Percentiles rank a stretch among this genome's conserved stretches.
Evolutionary conservation across 2,329 filamentous ascomycete species (phyloP).

Genomic region (Zelopaecilomyces penicillatus): DNA sequence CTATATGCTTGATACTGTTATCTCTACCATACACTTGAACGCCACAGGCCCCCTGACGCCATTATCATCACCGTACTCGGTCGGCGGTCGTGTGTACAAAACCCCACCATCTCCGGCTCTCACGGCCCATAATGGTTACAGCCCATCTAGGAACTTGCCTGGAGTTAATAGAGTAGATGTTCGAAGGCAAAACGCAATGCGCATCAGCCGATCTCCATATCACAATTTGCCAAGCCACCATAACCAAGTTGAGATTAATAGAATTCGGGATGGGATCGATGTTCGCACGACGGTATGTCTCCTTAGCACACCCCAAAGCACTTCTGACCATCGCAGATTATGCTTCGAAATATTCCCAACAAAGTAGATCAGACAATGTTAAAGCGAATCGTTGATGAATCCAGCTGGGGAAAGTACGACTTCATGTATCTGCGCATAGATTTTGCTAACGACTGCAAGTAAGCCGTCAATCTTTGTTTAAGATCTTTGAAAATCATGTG

Average conservation of each 20-base stretch:
- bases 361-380: constrained; percentile 71
- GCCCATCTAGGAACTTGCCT: constrained; percentile 30
- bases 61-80: constrained; percentile 22
- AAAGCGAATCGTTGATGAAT: constrained; percentile 70
- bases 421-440: constrained; percentile 94
- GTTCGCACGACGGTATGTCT: constrained; percentile 63
- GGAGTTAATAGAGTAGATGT: constrained; percentile 27
- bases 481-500: constrained; percentile 17
- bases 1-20: constrained; percentile 21
- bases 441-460: constrained; percentile 79
- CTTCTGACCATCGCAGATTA: constrained; percentile 50
- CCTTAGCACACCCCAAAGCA: not conserved
- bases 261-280: constrained; percentile 58
- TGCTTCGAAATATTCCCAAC: constrained; percentile 93
- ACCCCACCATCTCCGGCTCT: constrained; percentile 26
- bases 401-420: constrained; percentile 76
- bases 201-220: constrained; percentile 37
- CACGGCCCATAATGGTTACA: constrained; percentile 28
- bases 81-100: constrained; percentile 22
- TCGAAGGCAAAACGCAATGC: constrained; percentile 42
- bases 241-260: constrained; percentile 53
- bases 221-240: constrained; percentile 44
- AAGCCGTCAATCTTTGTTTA: constrained; percentile 25
- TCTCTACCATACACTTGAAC: constrained; percentile 8
- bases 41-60: constrained; percentile 18